Conservation (phyloP, 1,284 basidiomycete species). For the Rhodotorula sp. region DNA sequence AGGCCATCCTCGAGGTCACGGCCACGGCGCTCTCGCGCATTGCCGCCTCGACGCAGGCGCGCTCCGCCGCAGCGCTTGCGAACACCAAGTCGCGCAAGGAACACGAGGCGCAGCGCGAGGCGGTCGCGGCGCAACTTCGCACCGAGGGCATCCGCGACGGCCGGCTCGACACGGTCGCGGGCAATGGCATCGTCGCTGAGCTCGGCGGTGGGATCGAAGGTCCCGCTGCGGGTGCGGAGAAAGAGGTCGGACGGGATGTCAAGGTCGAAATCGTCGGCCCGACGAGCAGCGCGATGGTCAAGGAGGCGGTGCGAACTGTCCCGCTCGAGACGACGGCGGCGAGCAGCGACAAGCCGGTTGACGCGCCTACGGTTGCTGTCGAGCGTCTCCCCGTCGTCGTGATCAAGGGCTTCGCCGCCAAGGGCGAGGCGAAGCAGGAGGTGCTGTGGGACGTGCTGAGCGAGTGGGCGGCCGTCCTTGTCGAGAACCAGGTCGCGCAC, state of each 20-base stretch:
- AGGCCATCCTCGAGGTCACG: conserved; percentile 80
- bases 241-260: background rate
- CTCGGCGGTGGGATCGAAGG: conserved; percentile 58
- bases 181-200: conserved; percentile 79
- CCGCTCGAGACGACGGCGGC: background rate
- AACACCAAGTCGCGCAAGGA: conserved; percentile 6
- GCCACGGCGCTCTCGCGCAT: conserved; percentile 63
- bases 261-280: conserved; percentile 35
- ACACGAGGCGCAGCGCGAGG: conserved; percentile 34
- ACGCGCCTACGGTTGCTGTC: conserved; percentile 53
- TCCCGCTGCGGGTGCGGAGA: conserved; percentile 14
- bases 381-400: conserved; percentile 74
- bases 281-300: conserved; percentile 17
- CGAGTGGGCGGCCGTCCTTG: conserved; percentile 80
- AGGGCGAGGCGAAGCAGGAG: conserved; percentile 65
- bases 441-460: conserved; percentile 75
- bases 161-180: conserved; percentile 73
- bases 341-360: conserved; percentile 24
- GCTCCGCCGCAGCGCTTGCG: conserved; percentile 6
- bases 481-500: conserved; percentile 83
- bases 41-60: conserved; percentile 8
- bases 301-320: conserved; percentile 1
- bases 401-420: conserved; percentile 61
- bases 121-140: conserved; percentile 40
- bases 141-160: conserved; percentile 61